These are phyloP conservation scores for Rhodamnia rubescens DNA, from an alignment of 345 rosid genomes.

Conservation along the genomic window DNA sequence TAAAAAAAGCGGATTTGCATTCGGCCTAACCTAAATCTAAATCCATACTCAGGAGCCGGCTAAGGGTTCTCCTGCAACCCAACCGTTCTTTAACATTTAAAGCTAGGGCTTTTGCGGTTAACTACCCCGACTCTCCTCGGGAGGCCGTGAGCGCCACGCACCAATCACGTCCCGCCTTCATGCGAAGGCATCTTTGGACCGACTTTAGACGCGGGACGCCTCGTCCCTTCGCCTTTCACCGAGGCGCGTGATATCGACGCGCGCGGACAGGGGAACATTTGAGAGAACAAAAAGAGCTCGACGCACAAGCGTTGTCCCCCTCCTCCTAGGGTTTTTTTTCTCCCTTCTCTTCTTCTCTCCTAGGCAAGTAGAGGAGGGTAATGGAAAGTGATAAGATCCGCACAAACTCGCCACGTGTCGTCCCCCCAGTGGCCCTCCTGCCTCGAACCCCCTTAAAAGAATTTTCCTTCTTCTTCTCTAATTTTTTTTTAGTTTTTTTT, in stretches of 20 bases:
- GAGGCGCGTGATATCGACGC: conserved; percentile 1
- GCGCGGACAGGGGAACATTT: neutral
- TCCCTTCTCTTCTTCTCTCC: neutral
- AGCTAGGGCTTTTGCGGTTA: conserved; percentile 1
- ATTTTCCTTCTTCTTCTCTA: neutral
- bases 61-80: neutral
- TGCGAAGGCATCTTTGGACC: conserved; percentile 12
- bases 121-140: neutral
- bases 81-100: neutral
- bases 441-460: neutral
- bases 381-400: conserved; percentile 4
- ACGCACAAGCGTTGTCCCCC: neutral
- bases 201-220: neutral
- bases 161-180: neutral
- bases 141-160: neutral
- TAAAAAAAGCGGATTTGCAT: neutral
- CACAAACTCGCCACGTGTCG: neutral
- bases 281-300: neutral
- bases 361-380: neutral
- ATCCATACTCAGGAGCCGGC: neutral
- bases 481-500: neutral
- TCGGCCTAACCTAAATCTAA: neutral
- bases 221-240: no score
- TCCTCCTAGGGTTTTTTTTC: neutral
- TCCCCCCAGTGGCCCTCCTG: neutral